These are phyloP conservation scores for Penicillium malachiteum DNA, from an alignment of 495 filamentous ascomycete genomes.

Conservation along the genomic window DNA sequence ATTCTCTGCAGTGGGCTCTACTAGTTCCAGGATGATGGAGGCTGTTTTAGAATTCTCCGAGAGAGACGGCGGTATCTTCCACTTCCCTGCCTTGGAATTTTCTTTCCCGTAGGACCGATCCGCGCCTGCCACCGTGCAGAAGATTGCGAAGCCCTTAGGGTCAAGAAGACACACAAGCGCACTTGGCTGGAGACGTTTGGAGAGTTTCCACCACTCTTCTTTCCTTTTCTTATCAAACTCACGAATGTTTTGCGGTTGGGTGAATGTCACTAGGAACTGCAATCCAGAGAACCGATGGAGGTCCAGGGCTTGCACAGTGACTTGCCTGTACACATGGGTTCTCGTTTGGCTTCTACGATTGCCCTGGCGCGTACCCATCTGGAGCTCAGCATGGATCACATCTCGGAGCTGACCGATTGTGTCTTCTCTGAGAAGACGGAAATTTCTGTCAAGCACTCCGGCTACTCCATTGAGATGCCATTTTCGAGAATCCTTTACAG, in stretches of 20 bases:
- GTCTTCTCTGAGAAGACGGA: constrained; percentile 56
- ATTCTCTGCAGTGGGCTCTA: background rate
- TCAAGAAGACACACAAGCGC: constrained; percentile 6
- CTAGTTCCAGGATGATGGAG: constrained; percentile 1
- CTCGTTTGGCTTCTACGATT: background rate
- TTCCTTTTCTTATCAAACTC: background rate
- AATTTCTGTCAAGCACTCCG: constrained; percentile 55
- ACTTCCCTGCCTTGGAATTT: background rate
- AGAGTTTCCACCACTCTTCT: constrained; percentile 3
- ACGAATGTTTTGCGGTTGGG: background rate
- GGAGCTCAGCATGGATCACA: constrained; percentile 21
- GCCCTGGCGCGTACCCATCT: constrained; percentile 20
- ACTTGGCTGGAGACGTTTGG: constrained; percentile 1
- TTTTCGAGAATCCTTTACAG: constrained; percentile 47
- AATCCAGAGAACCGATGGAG: background rate
- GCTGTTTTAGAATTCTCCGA: background rate
- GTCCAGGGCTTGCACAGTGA: background rate
- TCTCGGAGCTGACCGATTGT: constrained; percentile 50
- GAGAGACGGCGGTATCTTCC: background rate
- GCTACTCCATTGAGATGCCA: constrained; percentile 55
- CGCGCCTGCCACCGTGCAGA: background rate
- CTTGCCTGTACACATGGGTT: constrained; percentile 5
- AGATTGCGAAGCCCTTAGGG: background rate
- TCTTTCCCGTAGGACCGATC: background rate
- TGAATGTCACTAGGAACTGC: constrained; percentile 1